Conservation (phyloP, 1,284 basidiomycete genomes). For the Hemileia vastatrix region DNA sequence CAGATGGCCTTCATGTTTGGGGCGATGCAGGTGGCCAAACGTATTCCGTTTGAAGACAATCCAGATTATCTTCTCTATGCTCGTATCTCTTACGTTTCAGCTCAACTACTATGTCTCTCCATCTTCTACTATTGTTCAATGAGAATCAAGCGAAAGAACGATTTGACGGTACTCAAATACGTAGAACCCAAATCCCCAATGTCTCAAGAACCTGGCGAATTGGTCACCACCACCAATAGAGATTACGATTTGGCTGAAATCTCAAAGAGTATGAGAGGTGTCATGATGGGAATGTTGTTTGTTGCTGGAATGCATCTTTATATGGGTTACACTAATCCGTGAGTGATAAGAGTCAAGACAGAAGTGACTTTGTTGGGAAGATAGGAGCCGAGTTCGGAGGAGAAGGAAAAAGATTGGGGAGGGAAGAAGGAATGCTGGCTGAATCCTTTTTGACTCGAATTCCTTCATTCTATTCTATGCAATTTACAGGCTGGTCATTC, state of each 20-base stretch:
- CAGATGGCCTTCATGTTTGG: too few relatives aligned
- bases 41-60: conserved; percentile 84
- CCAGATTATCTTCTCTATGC: conserved; percentile 71
- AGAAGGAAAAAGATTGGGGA: too few relatives aligned
- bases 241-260: conserved; percentile 71
- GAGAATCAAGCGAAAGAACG: too few relatives aligned
- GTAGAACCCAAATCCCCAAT: conserved; percentile 49
- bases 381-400: too few relatives aligned
- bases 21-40: conserved; percentile 64
- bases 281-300: conserved; percentile 71
- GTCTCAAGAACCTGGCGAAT: conserved; percentile 59
- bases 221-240: conserved; percentile 77
- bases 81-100: conserved; percentile 67
- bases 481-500: conserved; percentile 71
- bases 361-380: too few relatives aligned
- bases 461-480: conserved; percentile 78
- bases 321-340: conserved; percentile 62
- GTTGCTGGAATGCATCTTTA: conserved; percentile 55
- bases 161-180: conserved; percentile 89
- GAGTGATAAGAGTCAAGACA: too few relatives aligned
- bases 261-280: conserved; percentile 48
- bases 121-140: conserved; percentile 77
- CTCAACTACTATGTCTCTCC: conserved; percentile 61
- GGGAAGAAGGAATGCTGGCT: too few relatives aligned
- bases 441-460: too few relatives aligned